Conservation (phyloP, 176 grass and related monocot species). For the Neostapfia colusana region DNA sequence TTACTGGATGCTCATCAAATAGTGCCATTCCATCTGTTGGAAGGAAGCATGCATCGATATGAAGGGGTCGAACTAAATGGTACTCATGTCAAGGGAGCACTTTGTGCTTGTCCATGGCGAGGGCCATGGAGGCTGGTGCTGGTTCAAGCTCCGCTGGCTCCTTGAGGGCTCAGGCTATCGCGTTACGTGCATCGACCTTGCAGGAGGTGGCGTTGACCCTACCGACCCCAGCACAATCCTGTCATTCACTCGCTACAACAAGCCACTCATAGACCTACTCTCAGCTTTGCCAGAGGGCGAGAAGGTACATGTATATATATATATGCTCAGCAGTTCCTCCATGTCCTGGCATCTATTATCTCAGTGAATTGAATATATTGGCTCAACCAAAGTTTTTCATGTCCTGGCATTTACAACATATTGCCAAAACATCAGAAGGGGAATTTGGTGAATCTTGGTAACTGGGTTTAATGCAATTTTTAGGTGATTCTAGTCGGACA, state of each 20-base stretch:
- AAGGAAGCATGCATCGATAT: neutral
- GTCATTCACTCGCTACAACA: slow-evolving; percentile 54
- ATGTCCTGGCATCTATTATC: neutral
- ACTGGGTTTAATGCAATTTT: neutral
- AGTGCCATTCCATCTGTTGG: slow-evolving; percentile 1
- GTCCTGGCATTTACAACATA: neutral
- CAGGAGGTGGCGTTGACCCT: slow-evolving; percentile 48
- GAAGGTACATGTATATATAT: slow-evolving; percentile 26
- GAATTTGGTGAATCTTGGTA: neutral
- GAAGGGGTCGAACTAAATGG: neutral
- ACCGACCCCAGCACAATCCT: slow-evolving; percentile 43
- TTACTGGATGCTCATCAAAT: slow-evolving; percentile 15
- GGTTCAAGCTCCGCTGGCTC: slow-evolving; percentile 65
- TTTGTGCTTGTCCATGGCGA: slow-evolving; percentile 67
- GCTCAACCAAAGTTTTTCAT: neutral
- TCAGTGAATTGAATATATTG: neutral
- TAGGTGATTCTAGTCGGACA: slow-evolving; percentile 67
- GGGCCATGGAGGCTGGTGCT: slow-evolving; percentile 73
- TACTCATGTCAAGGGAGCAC: slow-evolving; percentile 13
- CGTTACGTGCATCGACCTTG: slow-evolving; percentile 59
- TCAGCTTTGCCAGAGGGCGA: slow-evolving; percentile 35
- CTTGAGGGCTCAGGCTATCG: slow-evolving; percentile 49
- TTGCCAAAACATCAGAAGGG: neutral
- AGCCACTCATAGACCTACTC: slow-evolving; percentile 50
- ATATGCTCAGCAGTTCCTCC: neutral